phyloP scores from a whole-genome alignment of 2,329 filamentous ascomycete species.

The Aspergillus eucalypticola region DNA sequence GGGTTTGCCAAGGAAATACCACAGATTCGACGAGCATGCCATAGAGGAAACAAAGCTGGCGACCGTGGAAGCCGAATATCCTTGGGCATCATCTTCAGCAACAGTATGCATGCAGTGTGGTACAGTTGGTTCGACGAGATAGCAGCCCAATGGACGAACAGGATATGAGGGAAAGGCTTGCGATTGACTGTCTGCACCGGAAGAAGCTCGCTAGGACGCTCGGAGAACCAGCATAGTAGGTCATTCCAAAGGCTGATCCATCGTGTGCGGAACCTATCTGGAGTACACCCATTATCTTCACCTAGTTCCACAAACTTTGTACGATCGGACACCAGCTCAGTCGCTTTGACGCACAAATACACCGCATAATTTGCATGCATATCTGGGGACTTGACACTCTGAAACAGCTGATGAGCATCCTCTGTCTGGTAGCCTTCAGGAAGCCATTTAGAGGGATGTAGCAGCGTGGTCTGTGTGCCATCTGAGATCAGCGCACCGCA shows the following conservation, averaged over 20 bases:
- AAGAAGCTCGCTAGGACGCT: slow-evolving; percentile 50
- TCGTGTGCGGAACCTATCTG: slow-evolving; percentile 42
- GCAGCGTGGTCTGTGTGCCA: slow-evolving; percentile 51
- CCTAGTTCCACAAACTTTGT: slow-evolving; percentile 53
- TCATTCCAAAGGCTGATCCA: slow-evolving; percentile 55
- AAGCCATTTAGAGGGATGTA: slow-evolving; percentile 54
- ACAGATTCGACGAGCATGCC: slow-evolving; percentile 59
- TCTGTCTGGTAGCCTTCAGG: slow-evolving; percentile 41
- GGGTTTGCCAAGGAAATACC: slow-evolving; percentile 59
- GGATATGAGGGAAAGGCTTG: slow-evolving; percentile 53
- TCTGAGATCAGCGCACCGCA: slow-evolving; percentile 58
- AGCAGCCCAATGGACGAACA: slow-evolving; percentile 56
- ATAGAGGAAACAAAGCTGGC: slow-evolving; percentile 45
- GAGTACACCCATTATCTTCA: slow-evolving; percentile 48
- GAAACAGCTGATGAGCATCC: slow-evolving; percentile 42
- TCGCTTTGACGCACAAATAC: slow-evolving; percentile 56
- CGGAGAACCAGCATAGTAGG: slow-evolving; percentile 51
- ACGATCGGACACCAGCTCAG: slow-evolving; percentile 53
- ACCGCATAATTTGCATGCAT: slow-evolving; percentile 63
- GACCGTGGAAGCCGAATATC: slow-evolving; percentile 24
- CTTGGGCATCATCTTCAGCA: slow-evolving; percentile 50
- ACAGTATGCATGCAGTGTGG: slow-evolving; percentile 56
- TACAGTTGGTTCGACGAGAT: slow-evolving; percentile 61
- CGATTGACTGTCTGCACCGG: slow-evolving; percentile 49
- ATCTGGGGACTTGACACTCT: slow-evolving; percentile 46